phyloP scores from a whole-genome alignment of 345 rosid genomes.

The Gossypium arboreum region DNA sequence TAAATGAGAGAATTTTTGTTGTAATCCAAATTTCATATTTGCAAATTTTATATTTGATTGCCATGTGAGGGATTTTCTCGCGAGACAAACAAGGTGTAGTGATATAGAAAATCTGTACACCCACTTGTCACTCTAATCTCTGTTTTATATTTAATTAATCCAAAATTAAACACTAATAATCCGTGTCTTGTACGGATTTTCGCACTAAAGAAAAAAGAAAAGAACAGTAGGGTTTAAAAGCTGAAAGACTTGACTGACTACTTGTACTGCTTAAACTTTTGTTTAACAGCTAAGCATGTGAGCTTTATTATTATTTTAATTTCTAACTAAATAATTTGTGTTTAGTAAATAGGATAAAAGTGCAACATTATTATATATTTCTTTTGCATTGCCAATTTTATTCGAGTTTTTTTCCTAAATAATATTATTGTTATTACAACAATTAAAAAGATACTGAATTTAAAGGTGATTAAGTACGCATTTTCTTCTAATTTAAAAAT shows the following conservation, averaged over 20 bases:
- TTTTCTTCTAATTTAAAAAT: too few relatives aligned
- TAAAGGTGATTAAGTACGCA: rapidly evolving
- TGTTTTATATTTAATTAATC: slow-evolving; percentile 15
- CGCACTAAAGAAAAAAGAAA: not conserved
- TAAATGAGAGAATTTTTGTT: too few relatives aligned
- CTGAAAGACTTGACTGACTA: not conserved
- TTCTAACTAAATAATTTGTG: not conserved
- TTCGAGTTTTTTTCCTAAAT: too few relatives aligned
- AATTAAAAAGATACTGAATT: too few relatives aligned
- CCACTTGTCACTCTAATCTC: not conserved
- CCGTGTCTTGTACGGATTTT: slow-evolving; percentile 39
- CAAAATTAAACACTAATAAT: slow-evolving; percentile 19
- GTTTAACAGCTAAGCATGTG: slow-evolving; percentile 40
- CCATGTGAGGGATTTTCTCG: slow-evolving; percentile 17
- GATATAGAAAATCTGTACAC: not conserved
- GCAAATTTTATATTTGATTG: not conserved
- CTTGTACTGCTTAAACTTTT: slow-evolving; percentile 19
- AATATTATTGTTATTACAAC: too few relatives aligned
- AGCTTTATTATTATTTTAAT: slow-evolving; percentile 6
- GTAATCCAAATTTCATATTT: not conserved
- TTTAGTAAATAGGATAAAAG: slow-evolving; percentile 1
- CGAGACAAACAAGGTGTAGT: not conserved
- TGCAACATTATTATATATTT: slow-evolving; percentile 14
- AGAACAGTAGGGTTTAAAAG: not conserved
- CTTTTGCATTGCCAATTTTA: not conserved